phyloP scores from a whole-genome alignment of 495 filamentous ascomycete species.

The Chaetomidium leptoderma region DNA sequence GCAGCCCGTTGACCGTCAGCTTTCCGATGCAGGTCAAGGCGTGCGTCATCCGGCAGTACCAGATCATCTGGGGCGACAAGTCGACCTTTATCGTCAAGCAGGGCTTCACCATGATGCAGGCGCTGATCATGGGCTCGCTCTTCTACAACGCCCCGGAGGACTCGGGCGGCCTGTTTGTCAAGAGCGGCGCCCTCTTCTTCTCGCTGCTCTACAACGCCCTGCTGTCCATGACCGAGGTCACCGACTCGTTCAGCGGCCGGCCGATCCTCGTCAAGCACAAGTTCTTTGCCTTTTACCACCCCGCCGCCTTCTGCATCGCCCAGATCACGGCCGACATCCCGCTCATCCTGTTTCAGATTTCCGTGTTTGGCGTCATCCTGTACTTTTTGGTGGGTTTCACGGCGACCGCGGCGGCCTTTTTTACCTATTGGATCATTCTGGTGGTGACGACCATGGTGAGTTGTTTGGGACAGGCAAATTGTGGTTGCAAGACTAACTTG shows the following conservation, averaged over 20 bases:
- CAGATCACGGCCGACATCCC: constrained; percentile 76
- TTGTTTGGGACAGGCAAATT: too few species aligned
- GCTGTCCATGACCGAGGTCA: constrained; percentile 73
- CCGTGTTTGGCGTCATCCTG: constrained; percentile 67
- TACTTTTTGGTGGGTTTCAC: constrained; percentile 71
- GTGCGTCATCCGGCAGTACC: constrained; percentile 51
- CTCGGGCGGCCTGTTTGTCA: constrained; percentile 48
- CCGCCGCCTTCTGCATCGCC: constrained; percentile 71
- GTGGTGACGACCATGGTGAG: constrained; percentile 57
- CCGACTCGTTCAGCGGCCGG: constrained; percentile 61
- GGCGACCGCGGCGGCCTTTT: constrained; percentile 69
- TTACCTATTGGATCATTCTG: constrained; percentile 62
- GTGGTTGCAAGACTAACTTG: too few species aligned
- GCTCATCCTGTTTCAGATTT: constrained; percentile 63
- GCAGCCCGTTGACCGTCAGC: constrained; percentile 51
- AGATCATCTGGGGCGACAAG: constrained; percentile 59
- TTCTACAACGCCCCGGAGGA: constrained; percentile 68
- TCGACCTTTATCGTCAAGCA: constrained; percentile 57
- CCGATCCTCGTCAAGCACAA: constrained; percentile 82
- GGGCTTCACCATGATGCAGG: constrained; percentile 53
- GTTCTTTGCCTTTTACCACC: constrained; percentile 74
- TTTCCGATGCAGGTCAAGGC: constrained; percentile 54
- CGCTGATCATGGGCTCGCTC: constrained; percentile 68
- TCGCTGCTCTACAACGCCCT: constrained; percentile 75
- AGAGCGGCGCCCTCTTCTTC: constrained; percentile 62